These are phyloP conservation scores for Termitomyces heimii DNA, from an alignment of 768 basidiomycete species.

Conservation along the genomic window DNA sequence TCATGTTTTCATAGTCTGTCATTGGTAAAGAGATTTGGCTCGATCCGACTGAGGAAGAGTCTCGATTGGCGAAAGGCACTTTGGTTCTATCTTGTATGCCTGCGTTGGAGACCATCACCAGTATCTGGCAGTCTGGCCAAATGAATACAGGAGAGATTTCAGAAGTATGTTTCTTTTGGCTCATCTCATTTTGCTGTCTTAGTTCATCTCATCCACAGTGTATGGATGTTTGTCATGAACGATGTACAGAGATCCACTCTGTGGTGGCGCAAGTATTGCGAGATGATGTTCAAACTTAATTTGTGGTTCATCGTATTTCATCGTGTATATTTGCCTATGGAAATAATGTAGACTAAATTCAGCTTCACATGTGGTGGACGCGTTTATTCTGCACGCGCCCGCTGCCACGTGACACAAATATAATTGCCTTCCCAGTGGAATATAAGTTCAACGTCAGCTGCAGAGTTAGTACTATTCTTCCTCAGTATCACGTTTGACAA, in stretches of 20 bases:
- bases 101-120: slow-evolving; percentile 78
- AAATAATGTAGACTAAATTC: not conserved
- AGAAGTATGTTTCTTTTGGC: slow-evolving; percentile 37
- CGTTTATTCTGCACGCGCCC: not conserved
- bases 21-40: slow-evolving; percentile 60
- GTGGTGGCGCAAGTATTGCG: slow-evolving; percentile 69
- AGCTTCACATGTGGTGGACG: not conserved
- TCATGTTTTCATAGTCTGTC: slow-evolving; percentile 38
- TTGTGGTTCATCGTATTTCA: not conserved
- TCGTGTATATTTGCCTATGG: not conserved
- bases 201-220: slow-evolving; percentile 38
- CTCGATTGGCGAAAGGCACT: slow-evolving; percentile 48
- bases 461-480: not conserved
- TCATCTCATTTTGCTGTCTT: not conserved
- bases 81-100: slow-evolving; percentile 84
- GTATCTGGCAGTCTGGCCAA: slow-evolving; percentile 79
- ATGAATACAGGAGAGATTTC: slow-evolving; percentile 48
- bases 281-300: slow-evolving; percentile 21
- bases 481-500: not conserved
- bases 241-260: slow-evolving; percentile 70
- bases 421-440: not conserved
- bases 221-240: slow-evolving; percentile 61
- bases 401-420: not conserved
- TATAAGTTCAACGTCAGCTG: not conserved
- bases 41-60: slow-evolving; percentile 77